Conservation (phyloP, 768 basidiomycete genomes). For the Chalciporus chontae region DNA sequence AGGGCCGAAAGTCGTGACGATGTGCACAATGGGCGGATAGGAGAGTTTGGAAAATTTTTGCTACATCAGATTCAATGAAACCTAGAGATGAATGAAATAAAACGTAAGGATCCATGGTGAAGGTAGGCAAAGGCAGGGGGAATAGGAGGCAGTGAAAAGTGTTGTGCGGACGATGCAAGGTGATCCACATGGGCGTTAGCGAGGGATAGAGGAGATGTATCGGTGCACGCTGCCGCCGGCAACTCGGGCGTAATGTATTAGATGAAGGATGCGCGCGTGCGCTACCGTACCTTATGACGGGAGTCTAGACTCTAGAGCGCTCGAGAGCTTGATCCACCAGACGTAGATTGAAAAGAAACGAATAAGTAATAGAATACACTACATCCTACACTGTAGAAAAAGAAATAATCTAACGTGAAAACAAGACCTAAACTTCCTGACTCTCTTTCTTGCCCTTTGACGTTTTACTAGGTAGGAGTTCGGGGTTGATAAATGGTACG, state of each 20-base stretch:
- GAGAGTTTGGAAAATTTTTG: too few relatives aligned
- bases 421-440: constrained; percentile 39
- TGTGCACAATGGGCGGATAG: too few relatives aligned
- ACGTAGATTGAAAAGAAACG: constrained; percentile 7
- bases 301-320: too few relatives aligned
- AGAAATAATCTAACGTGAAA: constrained; percentile 13
- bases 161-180: neutral
- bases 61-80: neutral
- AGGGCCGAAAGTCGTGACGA: too few relatives aligned
- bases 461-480: constrained; percentile 51
- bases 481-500: constrained; percentile 48
- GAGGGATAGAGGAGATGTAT: neutral
- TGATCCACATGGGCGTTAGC: neutral
- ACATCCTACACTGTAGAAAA: constrained; percentile 24
- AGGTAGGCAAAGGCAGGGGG: neutral
- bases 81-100: neutral
- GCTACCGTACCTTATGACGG: neutral
- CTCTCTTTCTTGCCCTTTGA: constrained; percentile 51
- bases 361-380: constrained; percentile 33
- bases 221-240: too few relatives aligned
- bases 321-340: neutral
- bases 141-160: neutral
- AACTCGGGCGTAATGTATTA: too few relatives aligned
- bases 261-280: too few relatives aligned
- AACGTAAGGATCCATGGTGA: neutral